Base-by-base conservation (phyloP, 1,284 basidiomycete genomes). In the Trichosporon asahii region DNA sequence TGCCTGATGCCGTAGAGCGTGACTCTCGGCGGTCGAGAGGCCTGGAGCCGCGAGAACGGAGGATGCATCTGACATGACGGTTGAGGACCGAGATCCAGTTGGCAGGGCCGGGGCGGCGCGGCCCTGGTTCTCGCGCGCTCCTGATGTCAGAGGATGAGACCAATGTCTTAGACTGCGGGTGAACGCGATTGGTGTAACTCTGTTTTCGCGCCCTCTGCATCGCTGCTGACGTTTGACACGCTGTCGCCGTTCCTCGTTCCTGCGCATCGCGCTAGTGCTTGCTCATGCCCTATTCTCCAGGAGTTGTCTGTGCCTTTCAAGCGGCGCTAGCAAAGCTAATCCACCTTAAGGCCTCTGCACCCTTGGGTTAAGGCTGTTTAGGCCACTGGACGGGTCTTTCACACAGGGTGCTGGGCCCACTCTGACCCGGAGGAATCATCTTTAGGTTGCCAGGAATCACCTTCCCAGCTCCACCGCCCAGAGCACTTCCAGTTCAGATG, bases 71-170 rank as follows among this genome's bases (percentile, higher is more conserved):
- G 21, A 53, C 21, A n/a, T 18, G 21, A 18, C 2, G 21, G 27
- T n/a, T 5, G 27, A 18, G 57, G 29, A 61, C 29, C 11, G 57
- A 31, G 27, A n/a, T 31, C 57, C 27, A 31, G 7, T n/a, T 29
- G 12, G 27, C n/a, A 61, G 29, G 29, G 57, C 57, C 29, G 18
- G 3, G 57, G 27, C 25, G 25, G 55, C 27, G 14, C 11, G 57
- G 27, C 57, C 57, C 57, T 61, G 57, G 18, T 18, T 27, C 27
- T 61, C 57, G 57, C 27, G 57, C 33, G 57, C 27, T 61, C 57
- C 57, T 61, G 57, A 61, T 61, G 57, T 61, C 57, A 61, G 57
- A 61, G 57, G 57, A 4, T 61, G 57, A 61, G 57, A 61, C 57
- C 57, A 31, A 33, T 33, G 57, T 61, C 57, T 33, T 61, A 61